Conservation (phyloP, 805 yeast species). For the Yamadazyma scolyti region DNA sequence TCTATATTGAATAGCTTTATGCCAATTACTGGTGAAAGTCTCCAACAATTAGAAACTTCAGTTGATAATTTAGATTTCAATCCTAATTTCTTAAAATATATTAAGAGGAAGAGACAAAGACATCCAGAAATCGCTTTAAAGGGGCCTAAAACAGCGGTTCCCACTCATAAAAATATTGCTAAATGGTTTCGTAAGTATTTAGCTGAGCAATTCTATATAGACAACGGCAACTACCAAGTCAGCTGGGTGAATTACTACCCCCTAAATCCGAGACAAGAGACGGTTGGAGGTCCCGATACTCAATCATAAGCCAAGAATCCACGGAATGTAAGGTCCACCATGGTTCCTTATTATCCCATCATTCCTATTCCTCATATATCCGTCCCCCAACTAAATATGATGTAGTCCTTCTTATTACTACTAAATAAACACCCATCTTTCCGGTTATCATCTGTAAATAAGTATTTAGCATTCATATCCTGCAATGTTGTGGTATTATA, state of each 20-base stretch:
- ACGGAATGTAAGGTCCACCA: no score
- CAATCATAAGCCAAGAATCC: no score
- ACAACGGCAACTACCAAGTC: slow-evolving; percentile 15
- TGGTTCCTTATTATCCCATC: no score
- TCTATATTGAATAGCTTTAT: slow-evolving; percentile 11
- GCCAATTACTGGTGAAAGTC: slow-evolving; percentile 19
- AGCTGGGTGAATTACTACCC: slow-evolving; percentile 25
- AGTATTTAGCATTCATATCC: no score
- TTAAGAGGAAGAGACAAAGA: slow-evolving; percentile 18
- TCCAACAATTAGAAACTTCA: slow-evolving; percentile 17
- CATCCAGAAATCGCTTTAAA: slow-evolving; percentile 5
- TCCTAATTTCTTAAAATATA: slow-evolving; percentile 22
- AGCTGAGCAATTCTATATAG: slow-evolving; percentile 25
- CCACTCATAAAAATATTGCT: slow-evolving; percentile 26
- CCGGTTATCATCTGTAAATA: slow-evolving; percentile 27
- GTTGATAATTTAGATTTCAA: slow-evolving; percentile 16
- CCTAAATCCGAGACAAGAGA: slow-evolving; percentile 13
- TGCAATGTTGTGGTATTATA: no score
- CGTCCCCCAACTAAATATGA: slow-evolving; percentile 19
- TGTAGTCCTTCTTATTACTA: slow-evolving; percentile 33
- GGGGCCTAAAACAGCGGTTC: slow-evolving; percentile 23
- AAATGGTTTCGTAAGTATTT: slow-evolving; percentile 24
- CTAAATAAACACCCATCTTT: slow-evolving; percentile 40
- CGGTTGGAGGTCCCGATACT: no score
- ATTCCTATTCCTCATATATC: background rate